phyloP scores from a whole-genome alignment of 306 rosid genomes.

The Cucumis cinereus region DNA sequence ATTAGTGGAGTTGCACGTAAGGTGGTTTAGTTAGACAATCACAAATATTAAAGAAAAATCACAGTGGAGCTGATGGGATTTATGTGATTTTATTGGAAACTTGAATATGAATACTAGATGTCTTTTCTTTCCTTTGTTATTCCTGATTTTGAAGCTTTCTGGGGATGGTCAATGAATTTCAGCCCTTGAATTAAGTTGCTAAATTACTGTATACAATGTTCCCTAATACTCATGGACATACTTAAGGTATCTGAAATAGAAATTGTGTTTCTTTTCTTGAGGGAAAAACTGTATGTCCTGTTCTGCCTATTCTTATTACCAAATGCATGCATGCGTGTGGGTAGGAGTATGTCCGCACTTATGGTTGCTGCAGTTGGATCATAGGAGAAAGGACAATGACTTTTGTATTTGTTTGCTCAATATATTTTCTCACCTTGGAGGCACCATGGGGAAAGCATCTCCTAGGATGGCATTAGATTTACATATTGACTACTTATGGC shows the following conservation, averaged over 20 bases:
- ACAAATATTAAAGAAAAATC: too few species aligned
- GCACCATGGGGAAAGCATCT: background rate
- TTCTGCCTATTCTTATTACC: background rate
- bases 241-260: background rate
- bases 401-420: background rate
- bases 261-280: slow-evolving; percentile 1
- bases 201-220: background rate
- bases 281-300: background rate
- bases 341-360: background rate
- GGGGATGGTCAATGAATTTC: background rate
- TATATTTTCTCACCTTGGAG: background rate
- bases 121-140: background rate
- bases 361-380: background rate
- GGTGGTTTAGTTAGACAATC: too few species aligned
- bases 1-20: too few species aligned
- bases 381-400: background rate
- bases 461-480: background rate
- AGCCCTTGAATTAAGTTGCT: background rate
- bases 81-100: background rate
- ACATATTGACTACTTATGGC: background rate
- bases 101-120: background rate
- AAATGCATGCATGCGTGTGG: background rate
- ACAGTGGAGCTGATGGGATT: background rate
- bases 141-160: background rate
- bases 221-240: background rate